Base-by-base conservation (phyloP, 148 eudicot genomes). In the Cornus suecica region DNA sequence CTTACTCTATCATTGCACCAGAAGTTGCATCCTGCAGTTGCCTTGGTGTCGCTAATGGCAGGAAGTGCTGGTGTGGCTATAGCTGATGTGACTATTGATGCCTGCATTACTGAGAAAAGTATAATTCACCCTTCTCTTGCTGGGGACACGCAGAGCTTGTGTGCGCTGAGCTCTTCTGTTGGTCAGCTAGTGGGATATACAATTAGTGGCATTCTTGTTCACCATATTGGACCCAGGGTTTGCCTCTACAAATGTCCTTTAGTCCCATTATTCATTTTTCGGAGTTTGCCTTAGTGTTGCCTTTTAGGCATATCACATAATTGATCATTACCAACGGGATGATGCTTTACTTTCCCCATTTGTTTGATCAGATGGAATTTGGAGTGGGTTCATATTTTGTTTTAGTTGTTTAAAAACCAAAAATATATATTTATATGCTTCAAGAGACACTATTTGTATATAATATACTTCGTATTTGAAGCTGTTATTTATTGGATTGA, bases 21-120 rank as follows among this genome's bases (percentile, higher is more conserved):
- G 13, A 71, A 69, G 28, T 48, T 83, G 75, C 51, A 69, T 27
- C 80, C 76, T 41, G 74, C n/a, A 64, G 28, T 73, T 66, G 86
- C 82, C n/a, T 34, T 83, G 74, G 23, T 79, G 26, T 78, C 74
- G 24, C 64, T 83, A 31, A 76, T 79, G 64, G 69, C 66, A 10
- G 77, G 62, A 23, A 76, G 80, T 72, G 72, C 83, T 61, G 83
- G 80, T 30, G 82, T 74, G 8, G 86, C 86, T 2, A 69, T 83
- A 71, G 86, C 77, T 64, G 82, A 83, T 70, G 86, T 83, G 51
- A 83, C 83, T 54, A 83, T 83, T 34, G 86, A 83, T 79, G 86
- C 86, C 31, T 83, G 82, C 70, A 79, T 83, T 51, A 79, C 86
- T 2, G 82, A 83, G 72, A 79, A 83, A 77, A 83, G 82, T 69